Evolutionary conservation across 192 early-diverging fungal genomes (phyloP), one percentile per base, ranked within the genome.

Genomic region (Obelidium mucronatum): DNA sequence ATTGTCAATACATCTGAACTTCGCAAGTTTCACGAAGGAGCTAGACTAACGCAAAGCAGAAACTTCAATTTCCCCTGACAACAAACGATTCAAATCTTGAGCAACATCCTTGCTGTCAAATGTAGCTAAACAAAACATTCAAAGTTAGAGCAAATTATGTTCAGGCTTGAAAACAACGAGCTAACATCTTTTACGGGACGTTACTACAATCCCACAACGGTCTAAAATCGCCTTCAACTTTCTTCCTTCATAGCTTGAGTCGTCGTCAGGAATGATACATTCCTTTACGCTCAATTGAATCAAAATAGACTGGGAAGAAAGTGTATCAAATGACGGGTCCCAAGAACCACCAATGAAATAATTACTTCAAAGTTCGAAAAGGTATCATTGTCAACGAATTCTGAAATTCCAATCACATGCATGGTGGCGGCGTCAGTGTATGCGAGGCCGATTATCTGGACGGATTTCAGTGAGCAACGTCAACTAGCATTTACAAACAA

Each of bases 201-300:
- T 96, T 2, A 90, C 83, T 5, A 94, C 92, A 42, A 96, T 86
- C 24, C 88, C 88, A 73, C 94, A 96, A 39, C 92, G 86, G 11
- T 90, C 87, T 4, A 97, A 81, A 8, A 96, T 88, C 2, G 81
- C 83, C 3, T 81, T 82, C 30, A 98, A 74, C 68, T 93, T 95
- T 6, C 76, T 80, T 6, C 87, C 67, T 68, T 98, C 93, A 59
- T 91, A 88, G 53, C 92, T 91, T 24, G 80, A 76, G 2, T 83
- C 75, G 28, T 92, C 83, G 35, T 80, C 71, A 17, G 88, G 81
- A 28, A 98, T 76, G 17, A 97, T 79, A 67, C 94, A 96, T 78
- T 98, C 97, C 76, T 97, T 97, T 55, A 96, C 94, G 39, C 92
- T 92, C 51, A 97, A 89, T 81, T 98, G 97, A 76, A 97, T 95